Evolutionary conservation across 2,329 filamentous ascomycete species (phyloP), one percentile per base, ranked within the genome.

Genomic region (Orbilia quercus): DNA sequence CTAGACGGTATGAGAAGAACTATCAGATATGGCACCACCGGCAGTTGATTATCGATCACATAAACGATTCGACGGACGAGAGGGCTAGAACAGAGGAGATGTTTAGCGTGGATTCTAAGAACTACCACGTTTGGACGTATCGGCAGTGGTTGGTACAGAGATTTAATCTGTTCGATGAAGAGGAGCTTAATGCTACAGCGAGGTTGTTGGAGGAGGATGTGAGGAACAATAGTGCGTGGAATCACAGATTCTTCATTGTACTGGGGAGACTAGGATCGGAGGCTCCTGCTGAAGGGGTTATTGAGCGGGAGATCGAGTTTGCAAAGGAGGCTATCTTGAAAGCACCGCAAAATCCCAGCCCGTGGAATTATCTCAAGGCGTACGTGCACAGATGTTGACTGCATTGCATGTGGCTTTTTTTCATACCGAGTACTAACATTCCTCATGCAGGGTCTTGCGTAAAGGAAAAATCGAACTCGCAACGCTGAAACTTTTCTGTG

Each of bases 81-180:
- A 84, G 85, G 18, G 84, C 84, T 12, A 98, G 98, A 80, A 86
- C 97, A 71, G 85, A 85, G 70, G 82, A 85, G 50, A 98, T 99
- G 86, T 89, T 99, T 62, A 86, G 85, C 42, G 85, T 90, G 77
- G 95, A 99, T 80, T 87, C 90, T 54, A 99, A 99, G 83, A 99
- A 99, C 83, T 98, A 99, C 80, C 95, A 99, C 80, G 95, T 98
- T 51, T 99, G 95, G 95, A 92, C 89, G 63, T 99, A 98, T 82
- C 87, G 87, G 79, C 81, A 90, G 80, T 84, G 89, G 88, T 80
- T 90, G 82, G 84, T 96, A 81, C 85, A 87, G 76, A 82, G 86
- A 54, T 88, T 90, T 80, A 80, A 80, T 55, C 81, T 88, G 48
- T 88, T 84, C 7, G 40, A 75, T 80, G 84, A 84, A 51, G 88